Conservation (phyloP, 1,284 basidiomycete species). For the Trichosporon ovoides region DNA sequence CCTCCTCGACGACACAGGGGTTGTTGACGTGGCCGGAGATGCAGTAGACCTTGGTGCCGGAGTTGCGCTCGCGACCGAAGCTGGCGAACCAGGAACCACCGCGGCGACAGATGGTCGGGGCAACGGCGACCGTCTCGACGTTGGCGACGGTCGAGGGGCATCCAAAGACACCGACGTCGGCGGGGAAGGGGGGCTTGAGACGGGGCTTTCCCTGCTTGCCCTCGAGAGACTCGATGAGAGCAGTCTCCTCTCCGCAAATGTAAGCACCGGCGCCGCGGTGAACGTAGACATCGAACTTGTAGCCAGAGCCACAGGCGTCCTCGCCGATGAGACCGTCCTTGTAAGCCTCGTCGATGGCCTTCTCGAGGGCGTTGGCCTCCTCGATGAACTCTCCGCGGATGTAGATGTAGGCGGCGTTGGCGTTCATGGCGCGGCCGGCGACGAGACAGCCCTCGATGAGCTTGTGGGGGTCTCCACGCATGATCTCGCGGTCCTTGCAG, state of each 20-base stretch:
- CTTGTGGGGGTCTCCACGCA: constrained; percentile 97
- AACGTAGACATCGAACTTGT: constrained; percentile 92
- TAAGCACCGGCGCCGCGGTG: constrained; percentile 97
- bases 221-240: constrained; percentile 92
- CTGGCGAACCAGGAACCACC: constrained; percentile 88
- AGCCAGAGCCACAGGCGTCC: constrained; percentile 87
- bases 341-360: constrained; percentile 94
- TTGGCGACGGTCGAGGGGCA: constrained; percentile 97
- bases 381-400: constrained; percentile 97
- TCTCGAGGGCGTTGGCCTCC: constrained; percentile 87
- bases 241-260: constrained; percentile 98
- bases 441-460: constrained; percentile 96
- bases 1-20: constrained; percentile 96
- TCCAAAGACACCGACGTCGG: constrained; percentile 93
- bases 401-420: constrained; percentile 91
- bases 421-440: constrained; percentile 97
- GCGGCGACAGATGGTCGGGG: constrained; percentile 90
- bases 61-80: constrained; percentile 88
- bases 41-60: constrained; percentile 93
- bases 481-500: constrained; percentile 97
- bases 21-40: constrained; percentile 97
- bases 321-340: constrained; percentile 85
- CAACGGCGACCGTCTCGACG: constrained; percentile 96
- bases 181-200: constrained; percentile 98
- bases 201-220: constrained; percentile 97